These are phyloP conservation scores for Helotiales sp. DNA, from an alignment of 2,329 filamentous ascomycete species.

Conservation along the genomic window DNA sequence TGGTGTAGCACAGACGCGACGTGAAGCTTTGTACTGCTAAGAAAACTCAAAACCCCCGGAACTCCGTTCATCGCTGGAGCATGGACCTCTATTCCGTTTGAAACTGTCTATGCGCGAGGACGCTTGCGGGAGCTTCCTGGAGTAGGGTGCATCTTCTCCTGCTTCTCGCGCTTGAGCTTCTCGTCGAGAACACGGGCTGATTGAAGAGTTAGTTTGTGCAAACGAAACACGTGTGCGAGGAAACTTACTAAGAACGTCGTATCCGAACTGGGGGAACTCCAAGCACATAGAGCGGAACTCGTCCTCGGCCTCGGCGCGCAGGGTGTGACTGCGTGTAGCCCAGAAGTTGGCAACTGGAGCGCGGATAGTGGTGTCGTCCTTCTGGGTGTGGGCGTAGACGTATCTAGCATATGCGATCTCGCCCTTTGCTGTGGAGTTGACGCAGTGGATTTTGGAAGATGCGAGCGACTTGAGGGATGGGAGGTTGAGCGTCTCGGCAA, in stretches of 20 bases:
- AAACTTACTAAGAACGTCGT: conserved; percentile 81
- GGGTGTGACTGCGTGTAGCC: conserved; percentile 78
- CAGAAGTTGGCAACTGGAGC: conserved; percentile 89
- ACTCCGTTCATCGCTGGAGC: background rate
- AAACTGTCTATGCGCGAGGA: conserved; percentile 46
- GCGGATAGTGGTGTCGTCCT: conserved; percentile 74
- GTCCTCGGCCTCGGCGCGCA: conserved; percentile 83
- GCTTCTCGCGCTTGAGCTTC: conserved; percentile 67
- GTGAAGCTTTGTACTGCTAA: background rate
- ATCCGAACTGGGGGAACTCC: conserved; percentile 89
- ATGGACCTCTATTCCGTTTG: background rate
- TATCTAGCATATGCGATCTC: conserved; percentile 93
- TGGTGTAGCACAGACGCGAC: background rate
- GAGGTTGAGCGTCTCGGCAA: conserved; percentile 79
- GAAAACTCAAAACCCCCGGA: background rate
- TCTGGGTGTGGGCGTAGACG: conserved; percentile 77
- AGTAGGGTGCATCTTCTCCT: conserved; percentile 56
- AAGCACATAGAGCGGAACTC: conserved; percentile 86
- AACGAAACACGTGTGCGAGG: background rate
- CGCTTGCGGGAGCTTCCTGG: conserved; percentile 60
- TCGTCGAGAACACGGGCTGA: conserved; percentile 67
- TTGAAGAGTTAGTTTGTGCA: conserved; percentile 22
- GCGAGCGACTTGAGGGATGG: conserved; percentile 74
- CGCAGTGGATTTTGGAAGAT: conserved; percentile 89
- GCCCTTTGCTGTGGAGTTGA: conserved; percentile 84